A percentile compares a stretch with the other conserved stretches of the same genome.
phyloP scores from a whole-genome alignment of 352 stramenopile species.

The Globisporangium nodosum region DNA sequence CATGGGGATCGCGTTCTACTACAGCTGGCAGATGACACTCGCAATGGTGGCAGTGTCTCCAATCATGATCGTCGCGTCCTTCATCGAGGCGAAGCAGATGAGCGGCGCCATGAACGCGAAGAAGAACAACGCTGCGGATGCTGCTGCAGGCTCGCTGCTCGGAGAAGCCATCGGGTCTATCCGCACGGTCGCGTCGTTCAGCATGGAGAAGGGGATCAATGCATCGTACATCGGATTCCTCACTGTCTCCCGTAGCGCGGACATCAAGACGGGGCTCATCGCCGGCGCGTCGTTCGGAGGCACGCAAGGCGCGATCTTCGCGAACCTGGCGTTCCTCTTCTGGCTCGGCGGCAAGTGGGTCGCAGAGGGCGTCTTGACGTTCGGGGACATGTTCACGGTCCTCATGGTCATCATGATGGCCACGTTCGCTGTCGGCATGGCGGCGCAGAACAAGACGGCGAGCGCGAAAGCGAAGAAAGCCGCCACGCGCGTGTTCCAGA shows the following conservation, averaged over 20 bases:
- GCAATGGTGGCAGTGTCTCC: constrained; percentile 21
- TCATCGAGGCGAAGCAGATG: constrained; percentile 34
- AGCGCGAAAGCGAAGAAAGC: constrained; percentile 23
- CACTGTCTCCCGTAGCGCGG: constrained; percentile 12
- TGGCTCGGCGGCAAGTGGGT: constrained; percentile 45
- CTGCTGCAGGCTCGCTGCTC: constrained; percentile 28
- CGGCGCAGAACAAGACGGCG: constrained; percentile 20
- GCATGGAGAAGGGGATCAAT: constrained; percentile 19
- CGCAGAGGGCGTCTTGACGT: constrained; percentile 22
- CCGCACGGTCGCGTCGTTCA: constrained; percentile 37
- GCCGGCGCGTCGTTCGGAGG: constrained; percentile 41
- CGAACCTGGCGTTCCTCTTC: constrained; percentile 59
- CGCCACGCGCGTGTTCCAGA: constrained; percentile 28
- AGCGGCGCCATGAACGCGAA: constrained; percentile 27
- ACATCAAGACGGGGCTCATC: constrained; percentile 29
- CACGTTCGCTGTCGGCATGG: constrained; percentile 24
- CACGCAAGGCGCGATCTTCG: constrained; percentile 43
- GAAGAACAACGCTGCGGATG: constrained; percentile 35
- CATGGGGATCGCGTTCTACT: constrained; percentile 42
- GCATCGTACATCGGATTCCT: constrained; percentile 17
- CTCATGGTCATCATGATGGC: constrained; percentile 30
- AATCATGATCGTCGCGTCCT: constrained; percentile 25
- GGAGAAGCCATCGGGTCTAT: constrained; percentile 41
- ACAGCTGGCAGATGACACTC: constrained; percentile 58
- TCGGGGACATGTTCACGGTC: constrained; percentile 30